Base-by-base conservation (phyloP, 305 asterid species). In the Fraxinus floribunda region DNA sequence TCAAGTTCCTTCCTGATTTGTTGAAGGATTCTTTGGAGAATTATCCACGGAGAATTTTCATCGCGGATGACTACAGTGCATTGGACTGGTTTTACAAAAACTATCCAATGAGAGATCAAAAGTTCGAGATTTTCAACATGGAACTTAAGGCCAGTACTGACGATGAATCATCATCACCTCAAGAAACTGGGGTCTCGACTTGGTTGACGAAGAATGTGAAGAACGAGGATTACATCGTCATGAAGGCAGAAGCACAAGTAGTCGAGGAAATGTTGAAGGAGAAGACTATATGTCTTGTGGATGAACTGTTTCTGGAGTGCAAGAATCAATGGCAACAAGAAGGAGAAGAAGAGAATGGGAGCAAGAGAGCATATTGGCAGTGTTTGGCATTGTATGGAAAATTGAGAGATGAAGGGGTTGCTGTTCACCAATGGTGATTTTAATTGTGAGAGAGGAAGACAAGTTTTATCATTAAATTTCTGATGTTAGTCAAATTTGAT, bases 401-500 rank as follows among this genome's bases (percentile, higher is more conserved):
- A 60, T 88, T 94, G 78, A 91, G 86, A 79, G 98, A 94, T 80
- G 91, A 90, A 46, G 97, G 97, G 26, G 83, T 91, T 86, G 97
- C 97, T 7, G 95, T 92, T 80, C 98, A 94, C 57, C 97, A 94
- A 79, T 94, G 94, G 96, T 92, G 98, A 97, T 86, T 79, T 82
- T 88, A 87, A 94, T 88, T 78, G 44, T 75, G 79, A 60, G 29
- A 18, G 76, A 77, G 60, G 39, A 82, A 78, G 82, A 68, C 75
- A 29, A 29, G 75, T 68, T 83, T 66, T 2, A 68, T 24, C 20
- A 68, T 66, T 66, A 26, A 66, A 10, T 64, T 64, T 22, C 73
- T 24, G 32, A 24, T 24, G 32, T 66, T 26, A 10, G 34, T 66
- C 2, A 66, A 10, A 66, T 26, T 66, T 66, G 74, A 10, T 11